These are phyloP conservation scores for Leccinum disarticulatum DNA, from an alignment of 768 basidiomycete species.

Conservation along the genomic window DNA sequence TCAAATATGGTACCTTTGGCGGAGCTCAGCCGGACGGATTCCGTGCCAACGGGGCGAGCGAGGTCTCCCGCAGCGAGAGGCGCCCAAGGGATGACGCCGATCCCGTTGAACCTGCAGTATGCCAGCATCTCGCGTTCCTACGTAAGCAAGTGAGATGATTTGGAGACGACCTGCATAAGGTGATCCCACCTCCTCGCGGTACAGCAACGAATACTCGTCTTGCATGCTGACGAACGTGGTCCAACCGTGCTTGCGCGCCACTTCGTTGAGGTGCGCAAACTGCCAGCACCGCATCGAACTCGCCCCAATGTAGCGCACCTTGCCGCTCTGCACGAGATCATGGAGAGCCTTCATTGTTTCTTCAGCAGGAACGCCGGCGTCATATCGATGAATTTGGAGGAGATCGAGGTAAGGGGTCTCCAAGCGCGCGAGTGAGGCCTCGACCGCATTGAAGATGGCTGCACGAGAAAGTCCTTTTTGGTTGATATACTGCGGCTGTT, in stretches of 20 bases:
- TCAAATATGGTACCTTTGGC: slow-evolving; percentile 31
- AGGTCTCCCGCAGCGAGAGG: slow-evolving; percentile 43
- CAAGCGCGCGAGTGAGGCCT: slow-evolving; percentile 38
- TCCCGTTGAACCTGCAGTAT: slow-evolving; percentile 47
- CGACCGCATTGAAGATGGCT: slow-evolving; percentile 40
- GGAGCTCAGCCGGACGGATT: slow-evolving; percentile 23
- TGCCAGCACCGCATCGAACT: slow-evolving; percentile 48
- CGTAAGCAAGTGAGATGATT: background rate
- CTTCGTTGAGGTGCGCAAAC: slow-evolving; percentile 42
- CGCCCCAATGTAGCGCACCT: slow-evolving; percentile 50
- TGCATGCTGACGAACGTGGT: slow-evolving; percentile 60
- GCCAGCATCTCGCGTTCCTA: slow-evolving; percentile 47
- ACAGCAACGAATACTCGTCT: slow-evolving; percentile 50
- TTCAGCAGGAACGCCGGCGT: slow-evolving; percentile 35
- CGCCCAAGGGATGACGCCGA: slow-evolving; percentile 52
- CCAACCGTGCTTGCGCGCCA: slow-evolving; percentile 46
- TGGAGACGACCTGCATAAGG: background rate
- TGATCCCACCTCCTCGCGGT: slow-evolving; percentile 48
- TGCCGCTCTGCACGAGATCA: slow-evolving; percentile 49
- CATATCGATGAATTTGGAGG: slow-evolving; percentile 47
- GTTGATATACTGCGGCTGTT: slow-evolving; percentile 27
- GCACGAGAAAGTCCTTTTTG: slow-evolving; percentile 36
- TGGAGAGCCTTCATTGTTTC: slow-evolving; percentile 54
- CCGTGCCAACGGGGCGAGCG: slow-evolving; percentile 35
- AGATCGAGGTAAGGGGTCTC: slow-evolving; percentile 40